phyloP scores from a whole-genome alignment of 192 early-diverging fungal genomes.

The Gaertneriomyces semiglobifer region DNA sequence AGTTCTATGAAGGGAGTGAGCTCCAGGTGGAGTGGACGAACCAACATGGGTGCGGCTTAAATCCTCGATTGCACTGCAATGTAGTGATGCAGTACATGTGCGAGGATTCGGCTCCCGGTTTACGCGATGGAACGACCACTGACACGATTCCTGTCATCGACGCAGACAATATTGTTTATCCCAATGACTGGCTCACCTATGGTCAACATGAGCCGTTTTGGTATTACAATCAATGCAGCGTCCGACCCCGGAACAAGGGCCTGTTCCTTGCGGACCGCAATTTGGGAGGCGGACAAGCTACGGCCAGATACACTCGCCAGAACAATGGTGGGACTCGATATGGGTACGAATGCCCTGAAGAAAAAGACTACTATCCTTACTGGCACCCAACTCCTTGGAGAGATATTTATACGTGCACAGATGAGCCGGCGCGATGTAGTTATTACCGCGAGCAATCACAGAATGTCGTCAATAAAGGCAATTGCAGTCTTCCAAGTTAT shows the following conservation, averaged over 20 bases:
- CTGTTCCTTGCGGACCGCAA: conserved; percentile 41
- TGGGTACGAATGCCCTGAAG: conserved; percentile 46
- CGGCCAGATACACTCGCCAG: conserved; percentile 40
- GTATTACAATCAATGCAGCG: conserved; percentile 27
- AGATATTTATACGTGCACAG: conserved; percentile 36
- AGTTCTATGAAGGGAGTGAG: conserved; percentile 34
- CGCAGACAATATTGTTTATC: not conserved
- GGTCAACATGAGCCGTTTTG: conserved; percentile 36
- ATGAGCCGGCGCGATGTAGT: conserved; percentile 19
- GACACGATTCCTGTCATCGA: conserved; percentile 27
- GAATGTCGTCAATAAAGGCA: conserved; percentile 32
- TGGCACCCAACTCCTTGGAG: conserved; percentile 45
- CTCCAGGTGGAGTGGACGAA: conserved; percentile 34
- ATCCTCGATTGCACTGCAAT: conserved; percentile 27
- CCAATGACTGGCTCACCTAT: conserved; percentile 9
- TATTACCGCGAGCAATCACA: conserved; percentile 29
- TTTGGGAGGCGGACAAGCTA: conserved; percentile 21
- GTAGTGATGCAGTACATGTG: conserved; percentile 37
- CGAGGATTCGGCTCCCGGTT: conserved; percentile 23
- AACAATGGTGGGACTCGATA: conserved; percentile 27
- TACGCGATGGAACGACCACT: conserved; percentile 30
- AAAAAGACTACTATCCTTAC: conserved; percentile 41
- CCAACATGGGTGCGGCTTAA: conserved; percentile 33
- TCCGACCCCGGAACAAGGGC: conserved; percentile 31
- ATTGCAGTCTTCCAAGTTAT: conserved; percentile 30